Evolutionary conservation across 495 filamentous ascomycete genomes (phyloP).

Genomic region (Filosporella fistucella): DNA sequence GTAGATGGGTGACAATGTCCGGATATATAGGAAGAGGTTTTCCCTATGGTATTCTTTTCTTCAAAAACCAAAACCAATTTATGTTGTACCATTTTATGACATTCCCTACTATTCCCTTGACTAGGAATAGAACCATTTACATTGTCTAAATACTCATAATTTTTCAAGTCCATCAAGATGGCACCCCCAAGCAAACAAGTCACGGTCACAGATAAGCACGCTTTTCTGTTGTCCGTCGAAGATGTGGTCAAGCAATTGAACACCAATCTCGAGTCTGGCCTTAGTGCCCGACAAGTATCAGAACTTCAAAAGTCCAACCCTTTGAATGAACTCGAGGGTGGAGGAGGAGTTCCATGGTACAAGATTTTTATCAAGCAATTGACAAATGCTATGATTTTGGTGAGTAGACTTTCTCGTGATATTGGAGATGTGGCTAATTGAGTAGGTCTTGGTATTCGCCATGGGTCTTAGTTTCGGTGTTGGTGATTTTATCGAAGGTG

Average conservation of each 20-base stretch:
- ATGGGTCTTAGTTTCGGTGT: conserved; percentile 83
- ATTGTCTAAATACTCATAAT: background rate
- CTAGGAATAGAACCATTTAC: conserved; percentile 19
- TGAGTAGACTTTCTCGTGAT: conserved; percentile 28
- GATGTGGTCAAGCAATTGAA: conserved; percentile 47
- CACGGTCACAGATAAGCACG: conserved; percentile 33
- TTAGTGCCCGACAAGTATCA: conserved; percentile 43
- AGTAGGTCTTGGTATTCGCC: conserved; percentile 73
- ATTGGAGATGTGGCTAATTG: conserved; percentile 13
- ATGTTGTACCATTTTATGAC: conserved; percentile 5
- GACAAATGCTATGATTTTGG: conserved; percentile 64
- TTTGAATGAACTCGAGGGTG: conserved; percentile 59
- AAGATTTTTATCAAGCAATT: conserved; percentile 62
- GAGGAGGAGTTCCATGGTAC: conserved; percentile 56
- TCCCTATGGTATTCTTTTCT: background rate
- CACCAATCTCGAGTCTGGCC: conserved; percentile 55
- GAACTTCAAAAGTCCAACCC: conserved; percentile 48
- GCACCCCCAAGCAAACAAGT: conserved; percentile 12
- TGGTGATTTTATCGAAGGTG: conserved; percentile 76
- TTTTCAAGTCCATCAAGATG: conserved; percentile 8
- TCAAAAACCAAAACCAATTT: background rate
- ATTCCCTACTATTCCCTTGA: conserved; percentile 25
- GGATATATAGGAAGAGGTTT: too few species aligned
- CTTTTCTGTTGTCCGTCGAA: conserved; percentile 45
- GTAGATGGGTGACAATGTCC: too few species aligned